Conservation (phyloP, 805 yeast species). For the Nakazawaea ishiwadae region DNA sequence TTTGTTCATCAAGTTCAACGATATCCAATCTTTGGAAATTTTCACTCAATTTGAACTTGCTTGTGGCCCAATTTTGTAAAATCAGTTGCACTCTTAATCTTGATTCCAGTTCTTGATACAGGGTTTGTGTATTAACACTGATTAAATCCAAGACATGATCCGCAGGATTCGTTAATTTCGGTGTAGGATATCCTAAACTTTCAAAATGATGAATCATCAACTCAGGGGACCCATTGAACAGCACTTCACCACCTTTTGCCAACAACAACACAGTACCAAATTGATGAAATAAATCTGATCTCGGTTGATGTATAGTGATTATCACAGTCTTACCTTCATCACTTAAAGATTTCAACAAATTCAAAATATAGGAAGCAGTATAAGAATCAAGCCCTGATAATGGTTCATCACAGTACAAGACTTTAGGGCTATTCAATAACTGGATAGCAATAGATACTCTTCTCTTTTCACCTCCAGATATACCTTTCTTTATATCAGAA, state of each 20-base stretch:
- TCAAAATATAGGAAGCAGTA: constrained; percentile 58
- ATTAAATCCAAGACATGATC: constrained; percentile 63
- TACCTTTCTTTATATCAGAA: constrained; percentile 45
- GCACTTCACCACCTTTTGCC: constrained; percentile 59
- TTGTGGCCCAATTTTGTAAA: constrained; percentile 31
- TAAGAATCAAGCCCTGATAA: constrained; percentile 76
- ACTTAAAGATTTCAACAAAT: constrained; percentile 49
- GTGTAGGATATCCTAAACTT: constrained; percentile 43
- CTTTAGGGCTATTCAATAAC: constrained; percentile 56
- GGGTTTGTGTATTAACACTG: constrained; percentile 36
- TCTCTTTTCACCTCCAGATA: constrained; percentile 69
- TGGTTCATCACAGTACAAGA: constrained; percentile 71
- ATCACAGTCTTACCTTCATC: constrained; percentile 51
- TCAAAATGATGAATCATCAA: constrained; percentile 41
- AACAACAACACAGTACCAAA: constrained; percentile 62
- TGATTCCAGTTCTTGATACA: constrained; percentile 34
- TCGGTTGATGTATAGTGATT: constrained; percentile 74
- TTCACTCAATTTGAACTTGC: not conserved
- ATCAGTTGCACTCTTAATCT: constrained; percentile 34
- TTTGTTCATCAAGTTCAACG: not conserved
- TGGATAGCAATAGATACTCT: constrained; percentile 73
- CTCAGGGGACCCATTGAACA: constrained; percentile 51
- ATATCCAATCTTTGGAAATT: not conserved
- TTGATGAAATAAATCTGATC: constrained; percentile 52
- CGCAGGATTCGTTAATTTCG: constrained; percentile 56